Evolutionary conservation across 2,329 filamentous ascomycete genomes (phyloP), one percentile per base, ranked within the genome.

Genomic region (Monilinia fructigena): DNA sequence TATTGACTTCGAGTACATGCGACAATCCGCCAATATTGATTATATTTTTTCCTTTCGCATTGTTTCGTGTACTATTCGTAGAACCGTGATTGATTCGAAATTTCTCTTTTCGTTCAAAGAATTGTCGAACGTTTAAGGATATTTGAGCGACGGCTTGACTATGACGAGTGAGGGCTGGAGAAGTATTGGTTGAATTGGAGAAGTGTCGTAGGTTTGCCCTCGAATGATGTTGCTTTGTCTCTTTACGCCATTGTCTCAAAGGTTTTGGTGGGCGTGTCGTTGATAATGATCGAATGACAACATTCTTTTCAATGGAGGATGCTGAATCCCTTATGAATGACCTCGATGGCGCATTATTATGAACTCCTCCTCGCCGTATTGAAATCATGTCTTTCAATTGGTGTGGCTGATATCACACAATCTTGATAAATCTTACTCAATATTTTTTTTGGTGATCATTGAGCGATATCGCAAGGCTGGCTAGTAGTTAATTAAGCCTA

Each of bases 71-170:
- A 55, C 80, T 83, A 63, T 85, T 83, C 4, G 84, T 86, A 7
- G 80, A 82, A 65, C 84, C 83, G 77, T 86, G 84, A 71, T 82
- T 84, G 62, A 86, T 81, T n/a, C 83, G 79, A 70, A 84, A 86
- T 5, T 80, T 79, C 31, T 79, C 77, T 65, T 82, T 77, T 55
- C 79, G 79, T 16, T 79, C 76, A 73, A 82, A 74, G 76, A 85
- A 86, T 8, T 73, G 68, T 55, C 75, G 75, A 47, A 85, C 79
- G 63, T 76, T 78, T 5, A 76, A 74, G 8, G 82, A 79, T 42
- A 85, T 81, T 55, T 74, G 71, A 40, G 78, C 73, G 35, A 85
- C 82, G 28, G 78, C 76, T 64, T 76, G 73, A 64, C 78, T 74
- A 70, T 84, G 71, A 74, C 76, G 65, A 26, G 72, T 70, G 59